Base-by-base conservation (phyloP, 164 flowering plant genomes). In the Vitis vinifera region DNA sequence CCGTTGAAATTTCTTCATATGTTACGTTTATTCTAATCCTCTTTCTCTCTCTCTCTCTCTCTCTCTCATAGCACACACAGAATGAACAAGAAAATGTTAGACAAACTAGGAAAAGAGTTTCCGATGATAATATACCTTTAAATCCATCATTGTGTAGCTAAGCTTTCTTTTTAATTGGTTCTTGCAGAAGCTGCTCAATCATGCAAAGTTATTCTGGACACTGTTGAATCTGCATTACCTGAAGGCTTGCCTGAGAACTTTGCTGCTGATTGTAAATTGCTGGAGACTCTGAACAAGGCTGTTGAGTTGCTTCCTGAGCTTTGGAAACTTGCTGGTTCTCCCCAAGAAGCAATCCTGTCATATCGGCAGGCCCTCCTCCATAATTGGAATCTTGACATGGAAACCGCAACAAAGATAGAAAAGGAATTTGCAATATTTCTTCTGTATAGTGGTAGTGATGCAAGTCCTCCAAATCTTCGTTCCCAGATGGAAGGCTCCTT, bases 171-270 rank as follows among this genome's bases (percentile, higher is more conserved):
- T n/a, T 31, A 19, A 66, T 75, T 55, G 44, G 63, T 72, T 77
- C 81, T 78, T 90, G 81, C 91, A 95, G 98, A 95, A 78, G 98
- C 99, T 77, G 97, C 97, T 81, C 86, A 83, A 71, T 83, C 96
- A 63, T 95, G 99, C 83, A 86, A 86, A 80, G 77, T 81, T 64
- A 84, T 95, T 51, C 70, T 95, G 77, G 98, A 95, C 75, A 87
- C 92, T 49, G 82, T 93, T 66, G 97, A 93, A 71, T 84, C 92
- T 75, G 87, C 94, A 76, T 78, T 86, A 62, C 97, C 95, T 1
- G 88, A 90, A 47, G 97, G 98, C 74, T 66, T 93, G 75, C 86
- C 88, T 68, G 89, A 84, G 73, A 83, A 75, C 74, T 78, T 88
- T 67, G 82, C 78, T 50, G 51, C 80, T 55, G 91, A 91, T 73